Evolutionary conservation across 345 rosid genomes (phyloP), one percentile per base, ranked within the genome.

Genomic region (Eucalyptus guilfoylei): DNA sequence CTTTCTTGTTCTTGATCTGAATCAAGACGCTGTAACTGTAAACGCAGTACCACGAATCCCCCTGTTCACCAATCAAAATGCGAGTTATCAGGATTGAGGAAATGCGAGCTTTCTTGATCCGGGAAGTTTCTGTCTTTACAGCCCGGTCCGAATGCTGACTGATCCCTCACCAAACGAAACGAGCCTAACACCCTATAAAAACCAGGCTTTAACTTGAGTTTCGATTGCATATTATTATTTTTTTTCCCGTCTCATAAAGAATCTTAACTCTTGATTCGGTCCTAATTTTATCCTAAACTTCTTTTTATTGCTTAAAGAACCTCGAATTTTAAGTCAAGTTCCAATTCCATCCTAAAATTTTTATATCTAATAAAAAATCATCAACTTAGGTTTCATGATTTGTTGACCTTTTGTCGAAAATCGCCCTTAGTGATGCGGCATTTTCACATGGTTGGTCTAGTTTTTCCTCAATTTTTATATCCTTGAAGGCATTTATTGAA

Each of bases 361-460:
- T 58, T 58, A 24, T 58, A 58, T 58, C 64, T 58, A 10, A 11
- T 24, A 58, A 2, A 58, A 58, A 24, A 0, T 1, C 6, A 26
- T 58, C 6, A 2, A 55, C 30, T 55, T 24, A 55, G 10, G 30
- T 10, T 55, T 2, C 28, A 9, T 23, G 28, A 23, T 4, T 1
- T 1, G 5, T 54, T 54, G 24, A 55, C 3, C 5, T 11, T 58
- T 28, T 0, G 3, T 26, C 1, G 0, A 58, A 58, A 58, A 58
- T 58, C 3, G 2, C 7, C 4, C 0, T 58, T 26, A 26, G 7
- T 3, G 30, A 55, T 55, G 30, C 0, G 1, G 8, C 1, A 60
- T 28, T 28, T 28, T 1, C 69, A 28, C 0, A 0, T 60, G 0
- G 7, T 3, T 28, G 0, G 8, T 60, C 7, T 28, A 60, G 8